phyloP scores from a whole-genome alignment of 768 basidiomycete species.

The Crepidotus variabilis region DNA sequence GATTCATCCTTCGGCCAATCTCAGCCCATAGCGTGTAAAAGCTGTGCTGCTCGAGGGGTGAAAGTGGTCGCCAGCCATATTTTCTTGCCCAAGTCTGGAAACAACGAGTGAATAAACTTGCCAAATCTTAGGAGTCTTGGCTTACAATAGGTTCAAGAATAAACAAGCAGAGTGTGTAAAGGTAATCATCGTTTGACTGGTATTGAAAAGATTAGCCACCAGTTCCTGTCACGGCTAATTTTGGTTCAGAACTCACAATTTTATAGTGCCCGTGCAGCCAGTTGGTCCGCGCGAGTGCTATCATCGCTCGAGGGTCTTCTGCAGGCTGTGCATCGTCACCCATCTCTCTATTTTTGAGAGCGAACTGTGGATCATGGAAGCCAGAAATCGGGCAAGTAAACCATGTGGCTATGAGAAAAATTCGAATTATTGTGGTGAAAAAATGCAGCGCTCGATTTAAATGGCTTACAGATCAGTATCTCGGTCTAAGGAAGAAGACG shows the following conservation, averaged over 20 bases:
- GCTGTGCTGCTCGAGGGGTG: constrained; percentile 40
- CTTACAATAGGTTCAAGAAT: constrained; percentile 22
- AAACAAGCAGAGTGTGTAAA: constrained; percentile 29
- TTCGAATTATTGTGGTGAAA: neutral
- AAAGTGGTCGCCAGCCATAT: constrained; percentile 42
- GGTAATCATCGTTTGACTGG: constrained; percentile 29
- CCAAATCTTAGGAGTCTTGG: neutral
- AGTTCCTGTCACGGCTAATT: neutral
- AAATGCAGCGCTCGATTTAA: neutral
- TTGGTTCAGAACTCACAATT: constrained; percentile 24
- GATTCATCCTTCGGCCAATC: constrained; percentile 43
- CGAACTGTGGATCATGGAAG: constrained; percentile 16
- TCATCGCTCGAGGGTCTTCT: constrained; percentile 35
- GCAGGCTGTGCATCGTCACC: constrained; percentile 14
- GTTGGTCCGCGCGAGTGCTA: constrained; percentile 38
- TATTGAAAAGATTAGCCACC: neutral
- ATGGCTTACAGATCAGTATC: constrained; percentile 35
- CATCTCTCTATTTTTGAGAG: constrained; percentile 5
- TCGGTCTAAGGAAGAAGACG: constrained; percentile 29
- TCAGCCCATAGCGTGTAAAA: constrained; percentile 41
- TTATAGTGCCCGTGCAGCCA: constrained; percentile 39
- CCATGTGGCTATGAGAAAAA: constrained; percentile 30
- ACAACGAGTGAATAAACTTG: neutral
- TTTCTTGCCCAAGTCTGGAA: constrained; percentile 34
- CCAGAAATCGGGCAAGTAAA: constrained; percentile 30